Conservation (phyloP, 2,329 filamentous ascomycete species). For the Xylaria sp. region DNA sequence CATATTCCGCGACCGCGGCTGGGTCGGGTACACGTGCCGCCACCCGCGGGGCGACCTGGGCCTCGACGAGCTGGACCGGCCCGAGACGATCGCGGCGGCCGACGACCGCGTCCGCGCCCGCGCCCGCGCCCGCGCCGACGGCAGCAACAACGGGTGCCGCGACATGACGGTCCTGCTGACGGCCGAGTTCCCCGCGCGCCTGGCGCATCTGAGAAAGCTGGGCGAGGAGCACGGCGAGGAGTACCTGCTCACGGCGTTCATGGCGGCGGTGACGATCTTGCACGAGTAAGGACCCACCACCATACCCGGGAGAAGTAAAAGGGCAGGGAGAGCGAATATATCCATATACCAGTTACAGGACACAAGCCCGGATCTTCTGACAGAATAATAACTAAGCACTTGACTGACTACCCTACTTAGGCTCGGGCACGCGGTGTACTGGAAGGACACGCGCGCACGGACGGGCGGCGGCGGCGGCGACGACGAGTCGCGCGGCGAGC, state of each 20-base stretch:
- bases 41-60: constrained; percentile 30
- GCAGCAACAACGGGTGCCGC: constrained; percentile 16
- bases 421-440: constrained; percentile 39
- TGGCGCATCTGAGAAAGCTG: constrained; percentile 31
- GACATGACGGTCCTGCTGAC: constrained; percentile 35
- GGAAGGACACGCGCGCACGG: constrained; percentile 36
- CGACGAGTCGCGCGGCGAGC: constrained; percentile 36
- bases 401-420: constrained; percentile 21
- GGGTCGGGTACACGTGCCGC: constrained; percentile 40
- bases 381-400: too few relatives aligned
- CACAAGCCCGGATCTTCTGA: too few relatives aligned
- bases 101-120: constrained; percentile 24
- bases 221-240: constrained; percentile 34
- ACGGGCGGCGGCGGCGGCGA: too few relatives aligned
- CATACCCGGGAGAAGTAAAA: too few relatives aligned
- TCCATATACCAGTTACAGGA: too few relatives aligned
- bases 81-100: constrained; percentile 30
- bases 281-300: constrained; percentile 43
- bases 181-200: constrained; percentile 34
- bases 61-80: constrained; percentile 30
- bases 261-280: constrained; percentile 37
- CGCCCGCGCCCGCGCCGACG: too few relatives aligned
- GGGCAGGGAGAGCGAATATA: too few relatives aligned
- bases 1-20: constrained; percentile 35
- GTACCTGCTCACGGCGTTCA: constrained; percentile 40